Conservation (phyloP, 768 basidiomycete genomes). For the Multifurca ochricompacta region DNA sequence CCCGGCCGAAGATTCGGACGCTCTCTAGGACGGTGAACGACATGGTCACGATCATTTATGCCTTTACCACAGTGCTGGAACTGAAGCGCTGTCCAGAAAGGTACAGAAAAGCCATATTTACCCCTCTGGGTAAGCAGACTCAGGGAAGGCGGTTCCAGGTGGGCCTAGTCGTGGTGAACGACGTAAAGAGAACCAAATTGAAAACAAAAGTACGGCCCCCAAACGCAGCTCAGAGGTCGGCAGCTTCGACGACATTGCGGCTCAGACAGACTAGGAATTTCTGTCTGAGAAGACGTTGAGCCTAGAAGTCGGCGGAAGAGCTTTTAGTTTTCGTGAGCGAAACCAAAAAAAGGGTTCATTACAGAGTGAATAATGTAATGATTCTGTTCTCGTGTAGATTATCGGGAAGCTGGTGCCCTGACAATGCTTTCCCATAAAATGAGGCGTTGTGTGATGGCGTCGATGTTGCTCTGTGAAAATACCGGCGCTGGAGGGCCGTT, state of each 20-base stretch:
- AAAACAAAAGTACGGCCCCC: neutral
- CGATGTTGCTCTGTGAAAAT: constrained; percentile 18
- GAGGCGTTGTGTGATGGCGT: constrained; percentile 16
- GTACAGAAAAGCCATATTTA: neutral
- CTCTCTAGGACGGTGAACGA: neutral
- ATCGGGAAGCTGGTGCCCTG: constrained; percentile 14
- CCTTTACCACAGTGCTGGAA: constrained; percentile 1
- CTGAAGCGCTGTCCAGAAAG: neutral
- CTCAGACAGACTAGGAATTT: neutral
- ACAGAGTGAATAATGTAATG: neutral
- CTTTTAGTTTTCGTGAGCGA: neutral
- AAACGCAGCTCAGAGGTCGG: neutral
- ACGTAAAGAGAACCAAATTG: neutral
- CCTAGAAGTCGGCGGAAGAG: neutral
- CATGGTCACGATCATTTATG: constrained; percentile 2
- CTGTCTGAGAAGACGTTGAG: neutral
- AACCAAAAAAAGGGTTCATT: neutral
- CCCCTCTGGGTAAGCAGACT: constrained; percentile 6
- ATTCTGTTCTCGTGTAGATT: neutral
- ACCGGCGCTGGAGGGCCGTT: constrained; percentile 5
- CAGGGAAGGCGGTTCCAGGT: constrained; percentile 7
- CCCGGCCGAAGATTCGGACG: neutral
- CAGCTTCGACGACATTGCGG: neutral
- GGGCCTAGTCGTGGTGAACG: neutral
- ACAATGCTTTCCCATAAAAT: constrained; percentile 20